Percentiles rank a stretch among this genome's conserved stretches.
phyloP scores from a whole-genome alignment of 2,329 filamentous ascomycete species.

The Onygenales sp. region DNA sequence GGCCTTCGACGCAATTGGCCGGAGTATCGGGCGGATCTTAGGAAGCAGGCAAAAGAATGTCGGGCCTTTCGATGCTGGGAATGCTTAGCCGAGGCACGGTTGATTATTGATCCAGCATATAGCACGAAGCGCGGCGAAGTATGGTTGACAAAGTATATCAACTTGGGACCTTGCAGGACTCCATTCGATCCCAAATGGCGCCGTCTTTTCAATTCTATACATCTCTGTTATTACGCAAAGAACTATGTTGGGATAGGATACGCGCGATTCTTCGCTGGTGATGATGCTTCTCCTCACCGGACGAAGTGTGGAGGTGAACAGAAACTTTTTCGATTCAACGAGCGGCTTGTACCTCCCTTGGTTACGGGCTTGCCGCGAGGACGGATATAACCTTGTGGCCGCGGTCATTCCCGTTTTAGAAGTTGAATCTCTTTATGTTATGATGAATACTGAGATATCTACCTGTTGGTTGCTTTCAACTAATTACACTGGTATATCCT shows the following conservation, averaged over 20 bases:
- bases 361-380: too few relatives aligned
- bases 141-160: neutral
- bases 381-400: too few relatives aligned
- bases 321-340: neutral
- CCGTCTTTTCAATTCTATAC: too few relatives aligned
- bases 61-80: neutral
- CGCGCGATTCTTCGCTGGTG: neutral
- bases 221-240: neutral
- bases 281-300: neutral
- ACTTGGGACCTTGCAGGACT: neutral
- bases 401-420: too few relatives aligned
- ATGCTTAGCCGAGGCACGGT: neutral
- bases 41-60: neutral
- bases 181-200: slow-evolving; percentile 1
- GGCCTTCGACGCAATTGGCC: neutral
- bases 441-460: too few relatives aligned
- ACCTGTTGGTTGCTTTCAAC: too few relatives aligned
- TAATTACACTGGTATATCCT: too few relatives aligned
- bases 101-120: neutral
- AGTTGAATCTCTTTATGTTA: too few relatives aligned
- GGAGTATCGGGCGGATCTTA: neutral
- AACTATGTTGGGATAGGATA: neutral
- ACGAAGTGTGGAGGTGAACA: neutral
- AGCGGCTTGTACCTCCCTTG: too few relatives aligned
- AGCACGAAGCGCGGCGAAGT: neutral